Base-by-base conservation (phyloP, 768 basidiomycete species). In the Boletus sensibilis region DNA sequence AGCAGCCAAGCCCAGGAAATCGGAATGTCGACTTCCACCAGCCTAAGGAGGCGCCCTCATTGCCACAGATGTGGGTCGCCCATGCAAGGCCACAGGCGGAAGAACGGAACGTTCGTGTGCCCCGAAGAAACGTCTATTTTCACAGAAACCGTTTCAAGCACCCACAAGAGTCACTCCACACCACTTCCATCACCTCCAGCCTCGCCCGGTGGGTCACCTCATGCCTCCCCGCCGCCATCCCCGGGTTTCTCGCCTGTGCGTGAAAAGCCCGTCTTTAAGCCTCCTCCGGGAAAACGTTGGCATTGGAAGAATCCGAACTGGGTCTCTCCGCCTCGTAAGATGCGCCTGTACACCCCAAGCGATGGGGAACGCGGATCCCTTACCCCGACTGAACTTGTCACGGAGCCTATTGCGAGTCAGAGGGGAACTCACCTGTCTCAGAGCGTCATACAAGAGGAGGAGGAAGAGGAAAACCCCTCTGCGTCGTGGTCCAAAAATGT, bases 301-400 rank as follows among this genome's bases (percentile, higher is more conserved):
- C 71, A 74, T 44, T 72, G 71, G 71, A 71, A 52, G 45, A 72
- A 72, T 51, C 71, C 71, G 4, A 72, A 72, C 34, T 72, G 71
- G 71, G 56, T 67, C 29, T 74, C 71, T 27, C 71, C 71, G 1
- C 68, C 71, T 37, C 66, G 52, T 31, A 70, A 71, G 43, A 58
- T 51, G 60, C 68, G 66, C 20, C 39, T 62, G 13, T 52, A 65
- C 35, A 66, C 59, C 25, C 70, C 64, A 6, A 59, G 56, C n/a
- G 59, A 66, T 5, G 38, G 54, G 13, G 70, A 68, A 14, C 58
- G 60, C 20, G 60, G 40, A 10, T 72, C 71, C 11, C 66, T 72
- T 38, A 35, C 70, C 5, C 72, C 71, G 3, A 72, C 71, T 4
- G 71, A 72, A 53, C 72, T 57, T 35, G 39, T 69, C 43, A 65